These are phyloP conservation scores for Colletotrichum tropicicola DNA, from an alignment of 2,329 filamentous ascomycete species.

Conservation along the genomic window DNA sequence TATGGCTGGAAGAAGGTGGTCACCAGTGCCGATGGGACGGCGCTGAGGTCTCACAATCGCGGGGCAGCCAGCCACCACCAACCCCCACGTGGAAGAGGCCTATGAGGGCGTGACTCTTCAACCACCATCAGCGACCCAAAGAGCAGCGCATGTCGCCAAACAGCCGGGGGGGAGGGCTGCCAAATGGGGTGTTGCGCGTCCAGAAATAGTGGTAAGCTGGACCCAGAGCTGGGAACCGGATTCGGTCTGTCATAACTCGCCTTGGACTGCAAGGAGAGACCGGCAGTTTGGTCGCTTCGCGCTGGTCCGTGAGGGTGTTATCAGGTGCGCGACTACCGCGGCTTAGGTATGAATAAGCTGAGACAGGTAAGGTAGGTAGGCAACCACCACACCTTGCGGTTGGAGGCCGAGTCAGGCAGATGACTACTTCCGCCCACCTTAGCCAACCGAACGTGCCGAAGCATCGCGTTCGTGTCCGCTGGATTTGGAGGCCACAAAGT, in stretches of 20 bases:
- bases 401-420: constrained; percentile 20
- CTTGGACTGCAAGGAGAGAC: constrained; percentile 11
- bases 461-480: not conserved
- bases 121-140: not conserved
- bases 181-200: constrained; percentile 3
- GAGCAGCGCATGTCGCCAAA: not conserved
- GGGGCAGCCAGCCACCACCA: constrained; percentile 28
- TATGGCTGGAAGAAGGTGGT: constrained; percentile 35
- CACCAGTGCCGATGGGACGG: constrained; percentile 33
- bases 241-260: not conserved
- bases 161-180: not conserved
- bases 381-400: constrained; percentile 26
- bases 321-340: constrained; percentile 24
- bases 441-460: constrained; percentile 23
- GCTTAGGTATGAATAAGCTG: constrained; percentile 31
- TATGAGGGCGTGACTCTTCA: constrained; percentile 23
- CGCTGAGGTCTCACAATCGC: constrained; percentile 31
- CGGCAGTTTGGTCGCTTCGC: constrained; percentile 24
- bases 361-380: constrained; percentile 22
- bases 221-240: not conserved
- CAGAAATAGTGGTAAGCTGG: constrained; percentile 26
- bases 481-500: not conserved
- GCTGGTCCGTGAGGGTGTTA: constrained; percentile 24
- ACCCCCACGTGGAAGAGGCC: constrained; percentile 33
- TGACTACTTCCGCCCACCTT: constrained; percentile 23